Evolutionary conservation across 805 yeast species (phyloP), one percentile per base, ranked within the genome.

Genomic region (Wickerhamomyces queroliae): DNA sequence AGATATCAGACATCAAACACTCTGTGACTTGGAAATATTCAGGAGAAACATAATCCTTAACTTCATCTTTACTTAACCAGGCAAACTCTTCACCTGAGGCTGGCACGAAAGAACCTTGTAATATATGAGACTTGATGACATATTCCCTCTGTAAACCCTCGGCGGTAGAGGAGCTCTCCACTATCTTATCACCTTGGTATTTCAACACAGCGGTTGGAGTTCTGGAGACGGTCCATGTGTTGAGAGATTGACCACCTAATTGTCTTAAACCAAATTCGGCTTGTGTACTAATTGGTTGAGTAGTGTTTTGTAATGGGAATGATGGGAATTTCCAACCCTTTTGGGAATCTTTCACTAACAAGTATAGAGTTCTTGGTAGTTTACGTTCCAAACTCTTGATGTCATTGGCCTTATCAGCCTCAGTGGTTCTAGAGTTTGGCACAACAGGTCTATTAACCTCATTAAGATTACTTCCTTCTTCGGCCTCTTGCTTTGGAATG

Each of bases 161-260:
- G 2, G 52, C 20, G 15, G 45, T 17, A 5, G 42, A 46, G 5
- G 41, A 39, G 7, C 47, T 33, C 8, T 47, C 40, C 13, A 56
- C 56, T 21, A 51, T 21, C 2, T 56, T 49, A 12, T 42, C 49
- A 7, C 50, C 43, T 11, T 45, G 38, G 45, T 66, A 71, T 48
- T 76, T 69, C 45, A 82, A 55, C 2, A 83, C 78, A 33, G 81
- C 89, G 31, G 90, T 82, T 30, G 99, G 98, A 5, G 83, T 83
- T 41, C 76, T 78, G 19, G 98, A 88, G n/a, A 93, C 95, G 17
- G 84, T 77, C 86, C 95, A 91, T 33, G 88, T 83, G 63, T 88
- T 84, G 58, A 93, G 75, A 40, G 71, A 60, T 10, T 70, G 75
- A 24, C 96, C 95, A 16, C 96, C 96, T 17, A 84, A 52, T 18